Base-by-base conservation (phyloP, 1,284 basidiomycete species). In the Inonotus hispidus region DNA sequence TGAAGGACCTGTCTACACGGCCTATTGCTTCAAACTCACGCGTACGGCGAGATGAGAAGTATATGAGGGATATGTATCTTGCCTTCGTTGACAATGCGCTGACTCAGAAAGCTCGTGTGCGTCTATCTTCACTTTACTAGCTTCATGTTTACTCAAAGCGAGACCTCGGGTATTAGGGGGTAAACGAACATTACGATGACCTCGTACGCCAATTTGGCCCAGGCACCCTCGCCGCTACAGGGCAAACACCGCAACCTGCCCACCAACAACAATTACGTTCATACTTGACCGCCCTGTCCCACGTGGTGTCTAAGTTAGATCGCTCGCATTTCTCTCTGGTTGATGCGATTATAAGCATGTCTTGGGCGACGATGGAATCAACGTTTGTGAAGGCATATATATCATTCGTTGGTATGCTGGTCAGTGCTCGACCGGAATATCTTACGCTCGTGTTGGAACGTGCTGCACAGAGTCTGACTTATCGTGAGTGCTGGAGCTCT, bases 391-490 rank as follows among this genome's bases (percentile, higher is more conserved):
- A 87, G 72, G 84, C 87, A 13, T 97, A 94, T 72, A 87, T 87
- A 27, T 83, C 90, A 27, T 98, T 98, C 71, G 84, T 95, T 50
- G 92, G 93, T 49, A 92, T 95, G 76, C 84, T 99, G 41, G 85
- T 98, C 66, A 94, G 90, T 66, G 94, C 96, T n/a, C 80, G 92
- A 64, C 91, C 93, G 63, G 93, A 96, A 73, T 99, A 97, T 77
- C 81, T 97, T 35, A 88, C 87, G 38, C 80, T 90, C 63, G 87
- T 98, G 8, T 82, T 98, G 10, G 80, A 81, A 59, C 93, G 85
- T 73, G 87, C 92, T 43, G 85, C 94, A 6, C 87, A 87, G 62
- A 93, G 93, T 13, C 83, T 98, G 61, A 92, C 92, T 21, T 88
- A 92, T 79, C 92, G 95, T 97, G 74, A 73, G 94, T 74, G 16